Base-by-base conservation (phyloP, 306 rosid species). In the Rosa persica region DNA sequence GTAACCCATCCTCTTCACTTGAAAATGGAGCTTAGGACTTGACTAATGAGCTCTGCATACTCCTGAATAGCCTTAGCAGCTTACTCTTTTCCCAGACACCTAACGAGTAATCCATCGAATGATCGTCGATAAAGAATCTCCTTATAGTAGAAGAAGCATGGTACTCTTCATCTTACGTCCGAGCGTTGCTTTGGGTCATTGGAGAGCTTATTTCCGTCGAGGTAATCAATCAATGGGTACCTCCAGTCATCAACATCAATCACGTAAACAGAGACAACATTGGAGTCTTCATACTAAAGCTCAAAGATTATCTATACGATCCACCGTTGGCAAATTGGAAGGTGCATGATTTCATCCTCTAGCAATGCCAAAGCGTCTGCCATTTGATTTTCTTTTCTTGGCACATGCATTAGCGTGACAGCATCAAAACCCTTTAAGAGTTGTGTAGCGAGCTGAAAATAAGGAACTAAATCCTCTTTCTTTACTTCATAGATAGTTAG, bases 291-390 rank as follows among this genome's bases (percentile, higher is more conserved):
- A 13, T 17, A 1, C 7, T 0, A 4, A 4, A 5, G 1, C 1
- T 0, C 57, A 0, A 5, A 16, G 0, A 0, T 0, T 8, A 6
- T 6, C 2, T 5, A 8, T 0, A 42, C 9, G 0, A 67, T 51
- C 51, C 44, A 40, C 0, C 9, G 47, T 5, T 40, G 72, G 16
- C 72, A 67, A 8, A 67, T 12, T 2, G 19, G 36, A 2, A 67
- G 23, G 9, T 2, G 7, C 0, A 17, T 5, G 0, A 1, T 6
- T 16, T 20, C 15, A 3, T 12, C 7, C 2, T 39, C 27, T 4
- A 0, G 7, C 0, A 43, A 12, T 2, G 72, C 34, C 34, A n/a
- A 57, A 22, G 64, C 64, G 6, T 57, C 34, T 8, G 0, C 40
- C 19, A 0, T 61, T 3, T 61, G 16, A 10, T 44, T 44, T 2